Conservation (phyloP, 2,329 filamentous ascomycete genomes). For the Venturiaceae sp. region DNA sequence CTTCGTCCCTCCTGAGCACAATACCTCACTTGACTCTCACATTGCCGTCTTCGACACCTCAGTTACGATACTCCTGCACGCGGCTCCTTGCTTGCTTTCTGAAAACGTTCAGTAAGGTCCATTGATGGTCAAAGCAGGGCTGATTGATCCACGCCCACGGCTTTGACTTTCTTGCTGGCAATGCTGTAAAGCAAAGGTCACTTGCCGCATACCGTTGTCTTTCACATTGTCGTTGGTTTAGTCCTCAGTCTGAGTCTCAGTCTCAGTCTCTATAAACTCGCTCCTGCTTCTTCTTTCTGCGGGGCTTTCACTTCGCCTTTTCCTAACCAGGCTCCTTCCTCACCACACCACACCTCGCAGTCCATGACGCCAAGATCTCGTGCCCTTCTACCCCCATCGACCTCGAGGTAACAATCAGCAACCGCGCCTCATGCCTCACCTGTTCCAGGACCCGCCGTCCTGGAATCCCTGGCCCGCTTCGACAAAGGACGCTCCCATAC, state of each 20-base stretch:
- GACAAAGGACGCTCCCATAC: neutral
- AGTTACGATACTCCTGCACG: too few relatives aligned
- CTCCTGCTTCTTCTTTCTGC: neutral
- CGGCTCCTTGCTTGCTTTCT: constrained; percentile 1
- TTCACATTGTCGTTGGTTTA: too few relatives aligned
- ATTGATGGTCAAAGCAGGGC: neutral
- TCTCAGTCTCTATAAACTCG: neutral
- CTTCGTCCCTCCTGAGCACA: neutral
- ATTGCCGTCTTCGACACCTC: too few relatives aligned
- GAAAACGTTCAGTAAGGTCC: neutral
- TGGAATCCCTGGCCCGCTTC: neutral
- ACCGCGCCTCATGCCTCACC: neutral
- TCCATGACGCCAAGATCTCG: neutral
- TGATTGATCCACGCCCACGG: neutral
- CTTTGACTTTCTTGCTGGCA: neutral
- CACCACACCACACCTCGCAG: neutral
- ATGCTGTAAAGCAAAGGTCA: neutral
- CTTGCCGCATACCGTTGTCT: neutral
- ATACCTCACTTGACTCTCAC: neutral
- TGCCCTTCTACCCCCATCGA: neutral
- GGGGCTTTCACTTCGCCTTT: neutral
- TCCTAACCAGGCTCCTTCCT: neutral
- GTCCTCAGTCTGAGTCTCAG: too few relatives aligned
- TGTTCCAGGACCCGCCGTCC: neutral
- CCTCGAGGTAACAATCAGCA: neutral